Conservation (phyloP, 176 grass and related monocot genomes). For the Lolium perenne region DNA sequence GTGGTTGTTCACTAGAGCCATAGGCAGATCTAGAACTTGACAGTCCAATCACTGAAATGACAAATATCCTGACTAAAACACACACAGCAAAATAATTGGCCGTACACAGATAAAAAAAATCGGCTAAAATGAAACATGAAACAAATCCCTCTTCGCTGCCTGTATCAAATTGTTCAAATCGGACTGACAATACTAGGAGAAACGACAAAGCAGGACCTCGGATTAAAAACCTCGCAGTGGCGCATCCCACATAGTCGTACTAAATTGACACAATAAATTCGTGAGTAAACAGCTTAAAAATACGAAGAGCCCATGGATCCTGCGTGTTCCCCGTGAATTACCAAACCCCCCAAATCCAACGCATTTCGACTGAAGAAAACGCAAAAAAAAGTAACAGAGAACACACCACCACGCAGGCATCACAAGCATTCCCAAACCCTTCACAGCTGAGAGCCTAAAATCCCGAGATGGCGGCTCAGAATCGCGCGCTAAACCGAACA, state of each 20-base stretch:
- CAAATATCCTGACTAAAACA: not conserved
- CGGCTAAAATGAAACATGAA: not conserved
- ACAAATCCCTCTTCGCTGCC: not conserved
- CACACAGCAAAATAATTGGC: not conserved
- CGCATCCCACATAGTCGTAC: not conserved
- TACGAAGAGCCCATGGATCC: not conserved
- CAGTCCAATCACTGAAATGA: not conserved
- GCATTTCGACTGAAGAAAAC: conserved; percentile 10
- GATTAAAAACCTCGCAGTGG: not conserved
- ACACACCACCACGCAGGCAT: not conserved
- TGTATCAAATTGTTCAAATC: conserved; percentile 28
- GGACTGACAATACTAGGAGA: not conserved
- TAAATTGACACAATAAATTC: not conserved
- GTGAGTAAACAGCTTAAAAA: not conserved
- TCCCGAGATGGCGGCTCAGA: not conserved
- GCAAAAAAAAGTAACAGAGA: not conserved
- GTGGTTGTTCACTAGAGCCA: not conserved
- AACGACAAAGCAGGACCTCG: conserved; percentile 17
- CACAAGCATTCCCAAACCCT: conserved; percentile 5
- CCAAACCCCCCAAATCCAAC: not conserved
- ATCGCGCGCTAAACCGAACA: not conserved
- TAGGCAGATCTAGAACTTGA: not conserved
- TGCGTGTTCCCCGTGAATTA: not conserved
- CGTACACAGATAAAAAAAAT: not conserved
- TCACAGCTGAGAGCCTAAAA: not conserved